These are phyloP conservation scores for Rosa rugosa DNA, from an alignment of 306 rosid species.

Conservation along the genomic window DNA sequence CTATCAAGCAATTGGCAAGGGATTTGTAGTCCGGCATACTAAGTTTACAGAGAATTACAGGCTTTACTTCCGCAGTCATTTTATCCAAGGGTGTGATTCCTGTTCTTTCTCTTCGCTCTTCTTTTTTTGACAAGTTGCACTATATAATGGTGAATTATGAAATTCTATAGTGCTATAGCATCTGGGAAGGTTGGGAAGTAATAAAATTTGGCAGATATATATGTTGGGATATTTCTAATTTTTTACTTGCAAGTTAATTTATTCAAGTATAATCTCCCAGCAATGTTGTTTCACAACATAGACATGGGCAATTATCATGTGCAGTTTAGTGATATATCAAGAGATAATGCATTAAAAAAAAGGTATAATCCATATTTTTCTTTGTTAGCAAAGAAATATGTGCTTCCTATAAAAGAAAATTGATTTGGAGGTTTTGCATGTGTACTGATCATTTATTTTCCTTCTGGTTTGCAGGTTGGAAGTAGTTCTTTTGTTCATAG, in stretches of 20 bases:
- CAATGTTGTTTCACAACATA: too few relatives aligned
- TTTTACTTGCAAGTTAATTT: neutral
- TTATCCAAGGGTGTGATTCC: slow-evolving; percentile 77
- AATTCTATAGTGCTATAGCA: neutral
- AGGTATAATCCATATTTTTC: neutral
- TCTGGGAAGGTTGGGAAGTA: neutral
- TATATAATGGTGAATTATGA: neutral
- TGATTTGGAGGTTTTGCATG: neutral
- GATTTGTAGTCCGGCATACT: slow-evolving; percentile 91
- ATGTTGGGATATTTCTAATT: neutral
- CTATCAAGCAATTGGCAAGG: slow-evolving; percentile 98
- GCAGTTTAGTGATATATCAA: too few relatives aligned
- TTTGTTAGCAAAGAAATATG: neutral
- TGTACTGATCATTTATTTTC: slow-evolving; percentile 16
- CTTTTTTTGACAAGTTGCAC: neutral
- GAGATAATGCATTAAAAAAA: too few relatives aligned
- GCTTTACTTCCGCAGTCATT: slow-evolving; percentile 96
- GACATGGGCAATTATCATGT: too few relatives aligned
- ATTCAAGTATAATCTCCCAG: too few relatives aligned
- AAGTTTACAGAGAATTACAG: slow-evolving; percentile 92
- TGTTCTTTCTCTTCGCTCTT: slow-evolving; percentile 14
- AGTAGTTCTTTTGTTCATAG: slow-evolving; percentile 76
- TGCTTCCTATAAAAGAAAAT: neutral
- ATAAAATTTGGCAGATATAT: neutral
- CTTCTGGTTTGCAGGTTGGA: slow-evolving; percentile 66